Evolutionary conservation across 2,329 filamentous ascomycete species (phyloP), one percentile per base, ranked within the genome.

Genomic region (Penicillium paneum): DNA sequence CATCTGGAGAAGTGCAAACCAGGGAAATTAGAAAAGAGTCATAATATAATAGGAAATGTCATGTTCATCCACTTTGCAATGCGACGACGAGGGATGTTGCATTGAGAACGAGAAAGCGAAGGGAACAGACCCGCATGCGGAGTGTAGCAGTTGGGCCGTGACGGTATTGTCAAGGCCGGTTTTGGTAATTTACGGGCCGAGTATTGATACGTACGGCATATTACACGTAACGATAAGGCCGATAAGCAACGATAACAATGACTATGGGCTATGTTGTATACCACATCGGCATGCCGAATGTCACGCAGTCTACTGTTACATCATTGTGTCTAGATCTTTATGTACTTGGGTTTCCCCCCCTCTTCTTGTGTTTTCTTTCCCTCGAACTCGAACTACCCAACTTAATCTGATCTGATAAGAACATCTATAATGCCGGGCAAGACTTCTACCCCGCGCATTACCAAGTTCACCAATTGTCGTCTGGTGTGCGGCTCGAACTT

Each of bases 381-480:
- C 41, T 46, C 3, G 26, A 24, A 5, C 1, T 29, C 28, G 28
- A 32, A 15, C 31, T 15, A 32, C 31, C 12, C 13, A 32, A 7
- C 29, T 42, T 15, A 19, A 28, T 17, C 31, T 46, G 19, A 44
- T 32, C 35, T 32, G 32, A 54, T 35, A 36, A 29, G 19, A 44
- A 17, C 17, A 28, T 32, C 4, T 28, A 47, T 61, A 65, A 74
- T 74, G 70, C 67, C 73, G 61, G 64, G 73, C 62, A 66, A 74
- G 66, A 60, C 70, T 52, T 48, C 62, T 11, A 50, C 57, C 13
- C 69, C 72, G 44, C 78, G 79, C 48, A 87, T 96, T 69, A 91
- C 89, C 68, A 94, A 93, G 71, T 89, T 96, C 71, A 94, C 90
- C 67, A 96, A 96, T 76, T 96, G 91, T 70, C 85, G 88, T 47